Percentiles rank a stretch among this genome's conserved stretches.
phyloP scores from a whole-genome alignment of 345 rosid species.

The Eucalyptus paniculata region DNA sequence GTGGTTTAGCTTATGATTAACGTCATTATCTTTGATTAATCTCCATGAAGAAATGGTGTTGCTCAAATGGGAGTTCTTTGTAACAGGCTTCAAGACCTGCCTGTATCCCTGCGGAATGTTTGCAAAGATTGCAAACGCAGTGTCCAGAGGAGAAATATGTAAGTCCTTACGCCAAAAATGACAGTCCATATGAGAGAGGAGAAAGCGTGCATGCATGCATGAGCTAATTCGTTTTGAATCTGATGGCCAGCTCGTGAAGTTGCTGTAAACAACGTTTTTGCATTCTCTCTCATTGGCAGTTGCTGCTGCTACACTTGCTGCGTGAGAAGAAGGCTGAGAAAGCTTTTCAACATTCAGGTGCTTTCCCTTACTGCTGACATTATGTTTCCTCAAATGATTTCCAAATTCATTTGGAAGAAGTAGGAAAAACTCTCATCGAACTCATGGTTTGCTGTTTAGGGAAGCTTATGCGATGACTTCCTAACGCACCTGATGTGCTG shows the following conservation, averaged over 20 bases:
- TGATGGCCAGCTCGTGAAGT: conserved; percentile 61
- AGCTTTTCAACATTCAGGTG: conserved; percentile 75
- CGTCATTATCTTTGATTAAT: background rate
- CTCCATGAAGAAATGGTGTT: background rate
- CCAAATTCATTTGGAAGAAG: background rate
- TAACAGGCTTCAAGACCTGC: conserved; percentile 63
- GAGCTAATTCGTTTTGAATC: background rate
- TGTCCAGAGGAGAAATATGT: conserved; percentile 62
- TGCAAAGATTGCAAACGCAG: conserved; percentile 66
- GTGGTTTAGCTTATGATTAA: background rate
- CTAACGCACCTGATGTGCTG: conserved; percentile 92
- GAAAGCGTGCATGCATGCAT: background rate
- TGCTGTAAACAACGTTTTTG: conserved; percentile 74
- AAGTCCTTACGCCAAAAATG: conserved; percentile 7
- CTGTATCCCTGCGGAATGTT: conserved; percentile 82
- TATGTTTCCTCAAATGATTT: background rate
- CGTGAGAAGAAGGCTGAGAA: conserved; percentile 72
- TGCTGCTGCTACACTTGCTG: conserved; percentile 97
- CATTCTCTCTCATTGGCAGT: conserved; percentile 68
- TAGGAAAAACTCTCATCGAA: background rate
- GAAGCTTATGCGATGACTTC: conserved; percentile 79
- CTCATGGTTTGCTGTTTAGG: conserved; percentile 22
- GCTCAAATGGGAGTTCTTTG: background rate
- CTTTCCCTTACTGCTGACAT: background rate
- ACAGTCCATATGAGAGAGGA: background rate